Base-by-base conservation (phyloP, 352 stramenopile species). In the Elongisporangium prolatum region DNA sequence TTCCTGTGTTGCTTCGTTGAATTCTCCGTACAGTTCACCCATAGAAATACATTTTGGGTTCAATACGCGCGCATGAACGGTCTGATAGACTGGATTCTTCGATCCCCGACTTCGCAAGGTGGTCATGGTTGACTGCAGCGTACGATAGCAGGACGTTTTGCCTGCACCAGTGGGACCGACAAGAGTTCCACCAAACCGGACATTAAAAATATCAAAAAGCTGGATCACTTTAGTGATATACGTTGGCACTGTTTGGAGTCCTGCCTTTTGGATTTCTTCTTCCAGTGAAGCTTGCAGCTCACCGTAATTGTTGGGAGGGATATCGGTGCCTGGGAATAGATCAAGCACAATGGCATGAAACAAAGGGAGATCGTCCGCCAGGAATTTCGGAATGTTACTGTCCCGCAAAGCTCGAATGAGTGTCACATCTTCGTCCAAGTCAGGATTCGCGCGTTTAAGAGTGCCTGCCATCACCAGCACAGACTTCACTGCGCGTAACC, bases 301-400 rank as follows among this genome's bases (percentile, higher is more conserved):
- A 7, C 81, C 84, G 25, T 96, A 96, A 60, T 97, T 93, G 34
- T 95, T 84, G 3, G 72, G 82, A 67, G 60, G 86, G 55, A 86
- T 97, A 67, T 72, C 87, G 13, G 67, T 89, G 28, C 66, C 88
- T 5, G 94, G 94, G 60, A 98, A 98, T 21, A 98, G 62, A 54
- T 98, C 93, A 13, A 88, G 61, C 7, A 98, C 85, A 21, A 98
- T 95, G 2, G 92, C 86, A 51, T 91, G 79, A 65, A 98, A 98
- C 4, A 98, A 64, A 13, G 86, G 82, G 6, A 97, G 65, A 65
- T 98, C 93, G 40, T 97, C 88, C 3, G 86, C 87, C 22, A 96
- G 77, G 69, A 98, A 98, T 65, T 98, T 98, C 1, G 94, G 92
- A 56, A 98, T 77, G 67, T 98, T 98, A 61, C 96, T 98, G 60